Conservation (phyloP, 345 rosid species). For the Combretum micranthum region DNA sequence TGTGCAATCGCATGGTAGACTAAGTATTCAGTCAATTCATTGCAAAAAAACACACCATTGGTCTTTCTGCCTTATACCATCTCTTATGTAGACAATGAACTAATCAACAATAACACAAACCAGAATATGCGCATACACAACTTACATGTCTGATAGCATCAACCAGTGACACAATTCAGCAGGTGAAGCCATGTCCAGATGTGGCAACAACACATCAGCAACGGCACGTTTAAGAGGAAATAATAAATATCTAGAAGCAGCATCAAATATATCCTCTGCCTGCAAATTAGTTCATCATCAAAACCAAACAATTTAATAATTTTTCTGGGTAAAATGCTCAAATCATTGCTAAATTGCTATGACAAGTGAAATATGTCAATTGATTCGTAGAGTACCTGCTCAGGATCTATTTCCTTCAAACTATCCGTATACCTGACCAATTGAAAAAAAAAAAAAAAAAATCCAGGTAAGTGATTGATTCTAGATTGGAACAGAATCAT, state of each 20-base stretch:
- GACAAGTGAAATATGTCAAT: neutral
- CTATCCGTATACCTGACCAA: slow-evolving; percentile 88
- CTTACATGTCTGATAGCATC: slow-evolving; percentile 81
- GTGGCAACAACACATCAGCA: slow-evolving; percentile 79
- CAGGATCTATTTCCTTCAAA: slow-evolving; percentile 68
- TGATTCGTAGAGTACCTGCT: slow-evolving; percentile 51
- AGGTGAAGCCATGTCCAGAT: slow-evolving; percentile 72
- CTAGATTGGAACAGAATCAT: no score
- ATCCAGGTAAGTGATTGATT: no score
- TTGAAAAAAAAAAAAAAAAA: no score
- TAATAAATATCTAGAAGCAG: slow-evolving; percentile 85
- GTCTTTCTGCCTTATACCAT: no score
- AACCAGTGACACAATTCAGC: slow-evolving; percentile 92
- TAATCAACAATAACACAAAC: neutral
- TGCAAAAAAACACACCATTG: no score
- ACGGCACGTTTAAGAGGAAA: slow-evolving; percentile 97
- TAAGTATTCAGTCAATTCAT: no score
- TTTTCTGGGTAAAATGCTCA: no score
- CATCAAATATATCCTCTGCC: slow-evolving; percentile 97
- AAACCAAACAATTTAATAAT: no score
- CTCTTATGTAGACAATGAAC: no score
- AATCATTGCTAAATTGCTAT: neutral
- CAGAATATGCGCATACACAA: neutral
- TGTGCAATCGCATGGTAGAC: no score
- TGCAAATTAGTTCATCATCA: slow-evolving; percentile 21